A percentile compares a stretch with the other conserved stretches of the same genome.
Conservation (phyloP, 495 filamentous ascomycete species). For the Hapsidospora chrysogenum region DNA sequence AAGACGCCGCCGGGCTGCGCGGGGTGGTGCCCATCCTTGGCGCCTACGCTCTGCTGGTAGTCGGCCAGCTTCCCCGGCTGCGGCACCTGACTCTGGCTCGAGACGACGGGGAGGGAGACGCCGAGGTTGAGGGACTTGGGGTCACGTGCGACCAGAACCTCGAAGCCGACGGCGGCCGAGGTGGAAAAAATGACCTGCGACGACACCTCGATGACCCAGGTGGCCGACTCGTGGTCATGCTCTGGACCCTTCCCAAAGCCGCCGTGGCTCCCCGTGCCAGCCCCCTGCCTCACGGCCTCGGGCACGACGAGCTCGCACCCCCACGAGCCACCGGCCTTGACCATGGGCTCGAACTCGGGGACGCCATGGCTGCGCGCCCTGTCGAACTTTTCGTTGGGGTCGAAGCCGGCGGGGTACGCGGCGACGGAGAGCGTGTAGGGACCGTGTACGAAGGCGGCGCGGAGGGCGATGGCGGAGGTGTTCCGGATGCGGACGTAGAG, state of each 20-base stretch:
- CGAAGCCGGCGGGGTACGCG: slow-evolving; percentile 63
- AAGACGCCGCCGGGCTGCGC: slow-evolving; percentile 56
- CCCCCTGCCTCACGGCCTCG: slow-evolving; percentile 42
- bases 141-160: slow-evolving; percentile 72
- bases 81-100: slow-evolving; percentile 18
- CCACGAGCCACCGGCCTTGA: slow-evolving; percentile 86
- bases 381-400: slow-evolving; percentile 57
- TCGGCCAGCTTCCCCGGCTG: slow-evolving; percentile 57
- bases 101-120: slow-evolving; percentile 29
- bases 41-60: slow-evolving; percentile 36
- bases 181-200: slow-evolving; percentile 86
- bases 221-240: slow-evolving; percentile 34
- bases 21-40: slow-evolving; percentile 28
- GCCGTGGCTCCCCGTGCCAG: slow-evolving; percentile 19
- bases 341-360: slow-evolving; percentile 85
- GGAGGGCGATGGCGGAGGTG: slow-evolving; percentile 73
- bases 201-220: slow-evolving; percentile 83
- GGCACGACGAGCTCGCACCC: slow-evolving; percentile 62
- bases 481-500: slow-evolving; percentile 82
- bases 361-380: slow-evolving; percentile 42
- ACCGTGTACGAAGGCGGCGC: slow-evolving; percentile 89
- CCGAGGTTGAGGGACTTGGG: slow-evolving; percentile 60
- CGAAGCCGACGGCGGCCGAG: slow-evolving; percentile 78
- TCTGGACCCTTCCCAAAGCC: slow-evolving; percentile 18
- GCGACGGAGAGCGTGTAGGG: slow-evolving; percentile 83